Evolutionary conservation across 331 rosid genomes (phyloP).

Genomic region (Erythrophleum ivorense): DNA sequence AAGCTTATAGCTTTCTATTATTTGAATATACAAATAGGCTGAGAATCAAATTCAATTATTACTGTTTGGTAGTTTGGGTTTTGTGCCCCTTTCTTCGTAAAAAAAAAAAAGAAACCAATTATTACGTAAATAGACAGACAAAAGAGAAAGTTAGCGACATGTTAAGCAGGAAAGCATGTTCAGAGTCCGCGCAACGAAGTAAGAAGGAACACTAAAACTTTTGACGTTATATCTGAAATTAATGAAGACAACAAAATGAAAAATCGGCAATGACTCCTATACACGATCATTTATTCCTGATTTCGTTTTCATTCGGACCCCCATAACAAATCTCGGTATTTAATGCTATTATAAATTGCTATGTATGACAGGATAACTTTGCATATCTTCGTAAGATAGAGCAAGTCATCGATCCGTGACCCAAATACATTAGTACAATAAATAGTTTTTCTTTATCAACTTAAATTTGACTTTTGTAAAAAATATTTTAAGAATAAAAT

Average conservation of each 20-base stretch:
- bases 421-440: neutral
- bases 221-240: neutral
- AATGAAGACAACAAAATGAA: neutral
- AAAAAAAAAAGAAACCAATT: neutral
- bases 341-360: neutral
- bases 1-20: neutral
- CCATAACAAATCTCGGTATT: neutral
- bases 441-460: neutral
- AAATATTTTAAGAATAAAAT: neutral
- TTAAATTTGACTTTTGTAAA: neutral
- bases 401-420: neutral
- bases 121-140: neutral
- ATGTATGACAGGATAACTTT: neutral
- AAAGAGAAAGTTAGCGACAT: neutral
- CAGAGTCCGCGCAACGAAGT: neutral
- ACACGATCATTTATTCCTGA: neutral
- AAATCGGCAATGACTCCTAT: neutral
- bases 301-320: neutral
- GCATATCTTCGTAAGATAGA: neutral
- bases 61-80: neutral
- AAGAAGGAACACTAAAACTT: neutral
- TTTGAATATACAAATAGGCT: neutral
- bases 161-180: neutral
- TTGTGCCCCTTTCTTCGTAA: neutral
- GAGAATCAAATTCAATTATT: constrained; percentile 12